Evolutionary conservation across 306 rosid species (phyloP).

Genomic region (Prunus kanzakura): DNA sequence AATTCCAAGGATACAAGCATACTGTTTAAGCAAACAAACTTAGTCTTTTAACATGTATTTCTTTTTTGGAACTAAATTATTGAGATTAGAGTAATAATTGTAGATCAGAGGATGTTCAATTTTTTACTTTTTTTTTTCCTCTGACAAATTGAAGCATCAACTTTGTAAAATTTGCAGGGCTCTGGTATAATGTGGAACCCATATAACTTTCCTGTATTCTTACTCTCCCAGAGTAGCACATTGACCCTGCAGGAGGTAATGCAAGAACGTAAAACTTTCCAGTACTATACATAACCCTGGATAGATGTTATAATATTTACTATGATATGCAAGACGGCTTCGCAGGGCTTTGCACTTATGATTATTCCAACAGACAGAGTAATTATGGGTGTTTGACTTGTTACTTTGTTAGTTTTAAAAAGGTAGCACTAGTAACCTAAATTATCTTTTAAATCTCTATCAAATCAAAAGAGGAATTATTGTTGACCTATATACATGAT

Average conservation of each 20-base stretch:
- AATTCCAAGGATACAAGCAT: background rate
- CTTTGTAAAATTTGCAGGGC: conserved; percentile 54
- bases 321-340: background rate
- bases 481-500: background rate
- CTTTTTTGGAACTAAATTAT: background rate
- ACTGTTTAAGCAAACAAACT: background rate
- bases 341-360: background rate
- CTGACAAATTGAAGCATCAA: conserved; percentile 13
- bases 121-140: background rate
- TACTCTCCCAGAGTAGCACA: conserved; percentile 61
- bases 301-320: background rate
- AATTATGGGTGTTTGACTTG: background rate
- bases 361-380: background rate
- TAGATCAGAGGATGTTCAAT: background rate
- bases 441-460: background rate
- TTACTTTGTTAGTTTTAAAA: background rate
- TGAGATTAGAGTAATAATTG: no score
- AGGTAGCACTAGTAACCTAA: background rate
- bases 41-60: background rate
- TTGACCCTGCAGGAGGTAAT: conserved; percentile 63
- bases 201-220: conserved; percentile 72
- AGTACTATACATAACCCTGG: conserved; percentile 4
- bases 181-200: conserved; percentile 79
- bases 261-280: conserved; percentile 13
- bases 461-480: background rate